Conservation (phyloP, 2,329 filamentous ascomycete species). For the Cryphonectria naterciae region DNA sequence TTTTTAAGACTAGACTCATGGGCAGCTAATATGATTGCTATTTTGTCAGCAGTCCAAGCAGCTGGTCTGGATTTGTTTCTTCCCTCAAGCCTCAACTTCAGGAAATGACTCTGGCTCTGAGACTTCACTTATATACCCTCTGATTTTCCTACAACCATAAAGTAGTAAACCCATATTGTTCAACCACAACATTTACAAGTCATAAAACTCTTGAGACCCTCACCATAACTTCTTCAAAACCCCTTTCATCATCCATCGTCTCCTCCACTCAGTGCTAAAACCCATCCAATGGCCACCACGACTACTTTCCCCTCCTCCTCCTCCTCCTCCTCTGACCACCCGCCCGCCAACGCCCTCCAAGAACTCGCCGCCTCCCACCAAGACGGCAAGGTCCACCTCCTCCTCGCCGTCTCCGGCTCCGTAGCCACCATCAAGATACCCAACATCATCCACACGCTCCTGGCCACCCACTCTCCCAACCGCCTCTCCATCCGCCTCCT, state of each 20-base stretch:
- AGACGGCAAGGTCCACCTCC: constrained; percentile 28
- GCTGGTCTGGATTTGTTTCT: not conserved
- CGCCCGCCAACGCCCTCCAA: constrained; percentile 15
- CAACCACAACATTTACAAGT: not conserved
- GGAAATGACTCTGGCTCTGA: not conserved
- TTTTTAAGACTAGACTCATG: not conserved
- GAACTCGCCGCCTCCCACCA: constrained; percentile 18
- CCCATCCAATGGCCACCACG: constrained; percentile 9
- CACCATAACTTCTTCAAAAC: not conserved
- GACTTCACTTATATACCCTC: not conserved
- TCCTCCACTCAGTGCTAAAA: not conserved
- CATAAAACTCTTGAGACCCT: not conserved
- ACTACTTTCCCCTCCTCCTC: not conserved
- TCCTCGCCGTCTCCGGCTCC: constrained; percentile 44
- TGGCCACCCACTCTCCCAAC: constrained; percentile 40
- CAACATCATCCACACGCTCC: constrained; percentile 64
- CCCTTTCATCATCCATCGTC: not conserved
- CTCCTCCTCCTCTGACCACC: not conserved
- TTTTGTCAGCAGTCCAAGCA: not conserved
- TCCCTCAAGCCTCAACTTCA: not conserved
- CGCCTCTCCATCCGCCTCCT: constrained; percentile 82
- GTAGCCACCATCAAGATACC: constrained; percentile 90
- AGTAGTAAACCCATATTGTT: not conserved
- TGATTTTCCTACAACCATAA: not conserved
- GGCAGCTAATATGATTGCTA: not conserved